These are phyloP conservation scores for Zymoseptoria passerinii DNA, from an alignment of 2,329 filamentous ascomycete species.

Conservation along the genomic window DNA sequence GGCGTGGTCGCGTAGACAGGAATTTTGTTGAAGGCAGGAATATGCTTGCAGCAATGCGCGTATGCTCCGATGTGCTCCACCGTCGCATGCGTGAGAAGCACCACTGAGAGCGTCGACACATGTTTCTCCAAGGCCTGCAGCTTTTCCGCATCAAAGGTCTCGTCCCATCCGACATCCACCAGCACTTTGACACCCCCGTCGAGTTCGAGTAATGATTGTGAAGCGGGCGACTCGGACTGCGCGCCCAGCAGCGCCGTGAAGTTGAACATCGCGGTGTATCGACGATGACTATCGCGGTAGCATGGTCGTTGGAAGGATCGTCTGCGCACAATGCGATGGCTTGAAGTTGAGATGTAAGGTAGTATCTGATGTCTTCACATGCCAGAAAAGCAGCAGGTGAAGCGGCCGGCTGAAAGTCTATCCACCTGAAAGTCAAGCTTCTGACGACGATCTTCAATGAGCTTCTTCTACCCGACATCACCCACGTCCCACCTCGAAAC, in stretches of 20 bases:
- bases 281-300: conserved; percentile 1
- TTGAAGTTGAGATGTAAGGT: neutral
- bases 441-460: neutral
- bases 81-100: conserved; percentile 91
- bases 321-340: neutral
- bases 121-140: conserved; percentile 87
- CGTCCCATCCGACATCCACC: conserved; percentile 93
- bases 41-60: conserved; percentile 93
- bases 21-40: conserved; percentile 83
- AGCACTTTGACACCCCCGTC: conserved; percentile 95
- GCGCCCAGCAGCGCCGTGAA: conserved; percentile 90
- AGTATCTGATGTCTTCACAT: neutral
- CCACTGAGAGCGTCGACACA: conserved; percentile 81
- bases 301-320: neutral
- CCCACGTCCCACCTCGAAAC: neutral
- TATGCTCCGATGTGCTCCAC: conserved; percentile 85
- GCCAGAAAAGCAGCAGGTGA: neutral
- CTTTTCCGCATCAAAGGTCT: conserved; percentile 73
- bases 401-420: neutral
- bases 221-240: conserved; percentile 75
- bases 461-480: neutral
- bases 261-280: conserved; percentile 67
- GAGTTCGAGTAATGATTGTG: conserved; percentile 91
- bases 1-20: conserved; percentile 91
- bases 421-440: too few relatives aligned